Evolutionary conservation across 768 basidiomycete species (phyloP).

Genomic region (Podaxis sp.): DNA sequence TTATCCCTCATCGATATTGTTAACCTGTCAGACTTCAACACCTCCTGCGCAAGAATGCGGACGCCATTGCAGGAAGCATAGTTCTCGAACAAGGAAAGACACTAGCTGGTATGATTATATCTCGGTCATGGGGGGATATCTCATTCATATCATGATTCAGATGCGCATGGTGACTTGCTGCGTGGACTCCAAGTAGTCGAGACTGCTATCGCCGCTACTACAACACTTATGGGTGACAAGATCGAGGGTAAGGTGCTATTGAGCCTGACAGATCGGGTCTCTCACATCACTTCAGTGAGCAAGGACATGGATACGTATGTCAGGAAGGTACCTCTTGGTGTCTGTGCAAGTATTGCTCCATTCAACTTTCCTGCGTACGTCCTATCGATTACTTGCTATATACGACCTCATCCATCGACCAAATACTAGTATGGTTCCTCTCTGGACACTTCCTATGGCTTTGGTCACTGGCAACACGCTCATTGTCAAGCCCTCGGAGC

Average conservation of each 20-base stretch:
- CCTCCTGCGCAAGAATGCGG: slow-evolving; percentile 80
- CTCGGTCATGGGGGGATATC: background rate
- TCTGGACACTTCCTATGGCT: slow-evolving; percentile 94
- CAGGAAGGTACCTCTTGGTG: slow-evolving; percentile 83
- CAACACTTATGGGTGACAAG: slow-evolving; percentile 83
- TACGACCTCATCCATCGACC: slow-evolving; percentile 1
- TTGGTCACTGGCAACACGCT: slow-evolving; percentile 90
- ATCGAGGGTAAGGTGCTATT: slow-evolving; percentile 69
- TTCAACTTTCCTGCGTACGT: slow-evolving; percentile 89
- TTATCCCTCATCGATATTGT: background rate
- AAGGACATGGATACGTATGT: slow-evolving; percentile 97
- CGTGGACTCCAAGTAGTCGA: slow-evolving; percentile 91
- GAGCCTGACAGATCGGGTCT: slow-evolving; percentile 2
- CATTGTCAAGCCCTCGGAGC: slow-evolving; percentile 94
- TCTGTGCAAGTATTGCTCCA: slow-evolving; percentile 83
- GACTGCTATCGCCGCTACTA: slow-evolving; percentile 79
- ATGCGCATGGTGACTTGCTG: slow-evolving; percentile 93
- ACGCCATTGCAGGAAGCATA: slow-evolving; percentile 84
- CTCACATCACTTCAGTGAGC: slow-evolving; percentile 52
- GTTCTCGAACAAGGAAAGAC: slow-evolving; percentile 98
- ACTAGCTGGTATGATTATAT: slow-evolving; percentile 55
- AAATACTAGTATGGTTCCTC: slow-evolving; percentile 81
- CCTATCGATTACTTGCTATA: slow-evolving; percentile 2
- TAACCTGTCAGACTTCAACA: slow-evolving; percentile 67
- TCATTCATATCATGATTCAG: slow-evolving; percentile 31